Percentiles rank a stretch among this genome's conserved stretches.
Conservation (phyloP, 352 stramenopile genomes). For the Phytophthora pseudosyringae region DNA sequence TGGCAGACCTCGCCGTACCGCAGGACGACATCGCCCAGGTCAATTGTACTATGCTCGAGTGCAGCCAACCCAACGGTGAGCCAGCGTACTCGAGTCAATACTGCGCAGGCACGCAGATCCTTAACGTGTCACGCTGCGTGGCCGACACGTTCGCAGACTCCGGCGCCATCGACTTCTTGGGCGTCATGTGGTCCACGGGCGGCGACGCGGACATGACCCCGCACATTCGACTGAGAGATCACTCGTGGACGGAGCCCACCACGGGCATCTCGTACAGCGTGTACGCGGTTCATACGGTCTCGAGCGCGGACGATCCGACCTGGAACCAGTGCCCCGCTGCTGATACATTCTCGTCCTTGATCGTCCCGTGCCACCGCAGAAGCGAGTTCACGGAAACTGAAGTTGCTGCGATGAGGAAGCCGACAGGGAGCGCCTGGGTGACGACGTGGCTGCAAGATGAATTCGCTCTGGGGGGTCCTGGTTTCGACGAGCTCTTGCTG, state of each 20-base stretch:
- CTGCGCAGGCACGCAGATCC: slow-evolving; percentile 45
- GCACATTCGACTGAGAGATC: slow-evolving; percentile 33
- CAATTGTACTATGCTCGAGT: slow-evolving; percentile 34
- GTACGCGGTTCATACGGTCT: slow-evolving; percentile 33
- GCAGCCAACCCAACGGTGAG: slow-evolving; percentile 28
- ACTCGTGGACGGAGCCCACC: slow-evolving; percentile 32
- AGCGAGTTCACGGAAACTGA: slow-evolving; percentile 21
- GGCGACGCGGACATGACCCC: slow-evolving; percentile 24
- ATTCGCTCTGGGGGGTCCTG: slow-evolving; percentile 8
- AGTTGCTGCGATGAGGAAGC: slow-evolving; percentile 19
- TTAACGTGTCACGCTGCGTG: slow-evolving; percentile 40
- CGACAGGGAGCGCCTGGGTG: slow-evolving; percentile 23
- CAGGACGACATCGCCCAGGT: slow-evolving; percentile 16
- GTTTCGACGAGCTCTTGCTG: slow-evolving; percentile 29
- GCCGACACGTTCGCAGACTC: slow-evolving; percentile 30
- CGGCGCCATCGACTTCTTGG: slow-evolving; percentile 8
- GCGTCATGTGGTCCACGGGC: slow-evolving; percentile 39
- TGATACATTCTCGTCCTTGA: slow-evolving; percentile 25
- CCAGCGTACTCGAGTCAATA: slow-evolving; percentile 26
- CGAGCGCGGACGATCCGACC: slow-evolving; percentile 19
- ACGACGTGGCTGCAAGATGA: slow-evolving; percentile 30
- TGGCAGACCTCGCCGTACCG: slow-evolving; percentile 35
- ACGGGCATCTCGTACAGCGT: slow-evolving; percentile 22
- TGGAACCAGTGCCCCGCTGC: slow-evolving; percentile 28
- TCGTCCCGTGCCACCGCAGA: slow-evolving; percentile 29